Evolutionary conservation across 1,284 basidiomycete genomes (phyloP), one percentile per base, ranked within the genome.

Genomic region (Tilletia caries): DNA sequence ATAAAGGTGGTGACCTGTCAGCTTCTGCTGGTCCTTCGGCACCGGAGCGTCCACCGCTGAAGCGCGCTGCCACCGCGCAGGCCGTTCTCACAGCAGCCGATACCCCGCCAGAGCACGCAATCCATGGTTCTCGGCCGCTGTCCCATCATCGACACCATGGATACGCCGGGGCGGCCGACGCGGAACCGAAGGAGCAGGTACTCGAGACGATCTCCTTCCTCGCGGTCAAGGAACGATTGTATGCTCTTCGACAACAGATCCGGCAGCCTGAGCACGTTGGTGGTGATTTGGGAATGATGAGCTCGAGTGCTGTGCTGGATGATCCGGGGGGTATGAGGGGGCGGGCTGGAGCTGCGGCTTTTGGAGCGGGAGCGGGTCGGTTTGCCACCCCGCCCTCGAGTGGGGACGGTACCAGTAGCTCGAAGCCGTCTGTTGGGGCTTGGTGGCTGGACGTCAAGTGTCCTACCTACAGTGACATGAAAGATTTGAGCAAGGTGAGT

Each of bases 361-460:
- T 41, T 15, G 37, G 37, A n/a, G 48, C 48, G 12, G 48, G 48
- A 10, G 41, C 41, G 8, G 41, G 41, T 44, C 41, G 37, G 37
- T 41, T 41, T 41, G 52, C 25, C 13, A 62, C 58, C 4, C 58
- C 58, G 6, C 58, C 58, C 3, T 62, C 58, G 10, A 62, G 58
- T 62, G 58, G 58, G 10, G 58, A 62, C 13, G 58, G 32, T 8
- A 62, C 58, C 58, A 13, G 58, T 23, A 62, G 58, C 58, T 33
- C 29, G 29, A 62, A 29, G 32, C 58, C 29, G 15, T 34, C 58
- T 29, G 32, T 34, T 20, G 65, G 46, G 60, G 66, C 91, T 13
- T 97, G 94, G 95, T 97, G 93, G 89, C 85, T 98, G 32, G 93
- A 98, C 81, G 89, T 97, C 1, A 88, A 91, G 23, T 94, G 91